Percentiles rank a stretch among this genome's conserved stretches.
These are phyloP conservation scores for Phyllosticta citribraziliensis DNA, from an alignment of 2,329 filamentous ascomycete genomes.

Conservation along the genomic window DNA sequence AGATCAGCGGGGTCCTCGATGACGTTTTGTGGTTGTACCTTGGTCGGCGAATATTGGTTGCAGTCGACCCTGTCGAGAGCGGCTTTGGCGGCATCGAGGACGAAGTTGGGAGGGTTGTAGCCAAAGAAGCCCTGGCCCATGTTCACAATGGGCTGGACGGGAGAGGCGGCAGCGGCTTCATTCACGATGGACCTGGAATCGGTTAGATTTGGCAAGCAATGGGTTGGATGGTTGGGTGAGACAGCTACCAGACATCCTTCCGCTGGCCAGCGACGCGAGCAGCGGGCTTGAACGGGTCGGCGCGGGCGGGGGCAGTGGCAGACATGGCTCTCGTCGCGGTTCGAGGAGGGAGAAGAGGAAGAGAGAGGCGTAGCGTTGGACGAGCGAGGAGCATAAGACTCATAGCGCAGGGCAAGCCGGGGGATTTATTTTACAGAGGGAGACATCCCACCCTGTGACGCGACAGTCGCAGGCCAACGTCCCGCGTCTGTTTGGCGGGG, in stretches of 20 bases:
- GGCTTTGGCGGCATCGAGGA: conserved; percentile 81
- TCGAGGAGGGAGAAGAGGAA: conserved; percentile 2
- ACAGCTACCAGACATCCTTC: conserved; percentile 48
- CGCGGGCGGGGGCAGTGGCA: conserved; percentile 20
- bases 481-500: too few relatives aligned
- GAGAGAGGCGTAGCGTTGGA: background rate
- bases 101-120: conserved; percentile 88
- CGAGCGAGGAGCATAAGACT: background rate
- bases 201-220: conserved; percentile 3
- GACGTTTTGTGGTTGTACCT: conserved; percentile 36
- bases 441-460: background rate
- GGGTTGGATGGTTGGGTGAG: background rate
- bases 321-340: conserved; percentile 24
- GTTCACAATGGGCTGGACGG: conserved; percentile 56
- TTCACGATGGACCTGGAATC: conserved; percentile 52
- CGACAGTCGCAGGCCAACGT: too few relatives aligned
- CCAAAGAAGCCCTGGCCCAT: conserved; percentile 74
- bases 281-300: conserved; percentile 43
- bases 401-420: background rate
- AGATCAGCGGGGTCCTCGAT: background rate
- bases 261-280: conserved; percentile 43
- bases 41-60: conserved; percentile 97
- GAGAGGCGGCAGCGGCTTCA: conserved; percentile 54
- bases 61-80: conserved; percentile 87
- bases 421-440: background rate